Conservation (phyloP, 805 yeast genomes). For the Candida nonsorbophila region DNA sequence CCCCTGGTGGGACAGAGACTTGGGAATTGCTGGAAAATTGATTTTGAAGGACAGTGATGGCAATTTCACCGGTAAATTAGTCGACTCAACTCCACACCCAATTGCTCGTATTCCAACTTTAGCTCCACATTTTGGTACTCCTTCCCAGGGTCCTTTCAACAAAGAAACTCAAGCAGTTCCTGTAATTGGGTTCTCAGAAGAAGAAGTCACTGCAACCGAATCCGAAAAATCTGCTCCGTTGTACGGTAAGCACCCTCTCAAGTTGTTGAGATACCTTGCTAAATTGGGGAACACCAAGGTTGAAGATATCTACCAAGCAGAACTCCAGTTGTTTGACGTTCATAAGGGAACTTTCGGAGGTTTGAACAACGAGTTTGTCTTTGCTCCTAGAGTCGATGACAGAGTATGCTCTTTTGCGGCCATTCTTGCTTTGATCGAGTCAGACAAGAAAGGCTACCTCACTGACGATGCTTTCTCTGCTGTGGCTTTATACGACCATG, state of each 20-base stretch:
- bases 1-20: conserved; percentile 37
- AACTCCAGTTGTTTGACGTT: conserved; percentile 74
- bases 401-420: conserved; percentile 78
- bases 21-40: conserved; percentile 37
- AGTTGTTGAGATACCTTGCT: conserved; percentile 65
- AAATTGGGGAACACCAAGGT: conserved; percentile 54
- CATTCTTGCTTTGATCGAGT: conserved; percentile 48
- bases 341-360: conserved; percentile 84
- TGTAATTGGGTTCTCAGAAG: conserved; percentile 25
- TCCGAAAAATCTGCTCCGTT: conserved; percentile 62
- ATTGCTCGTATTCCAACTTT: conserved; percentile 35
- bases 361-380: conserved; percentile 58
- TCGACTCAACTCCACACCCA: conserved; percentile 30
- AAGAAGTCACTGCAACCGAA: conserved; percentile 46
- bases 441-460: conserved; percentile 17
- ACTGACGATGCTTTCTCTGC: conserved; percentile 41
- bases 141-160: conserved; percentile 22
- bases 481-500: conserved; percentile 71
- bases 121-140: conserved; percentile 32
- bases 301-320: conserved; percentile 60
- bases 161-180: conserved; percentile 36
- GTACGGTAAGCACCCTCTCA: conserved; percentile 62
- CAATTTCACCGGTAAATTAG: conserved; percentile 16
- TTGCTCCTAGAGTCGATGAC: conserved; percentile 82
- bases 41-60: conserved; percentile 18